A percentile compares a stretch with the other conserved stretches of the same genome.
phyloP scores from a whole-genome alignment of 2,329 filamentous ascomycete species.

The Aspergillus melleus region DNA sequence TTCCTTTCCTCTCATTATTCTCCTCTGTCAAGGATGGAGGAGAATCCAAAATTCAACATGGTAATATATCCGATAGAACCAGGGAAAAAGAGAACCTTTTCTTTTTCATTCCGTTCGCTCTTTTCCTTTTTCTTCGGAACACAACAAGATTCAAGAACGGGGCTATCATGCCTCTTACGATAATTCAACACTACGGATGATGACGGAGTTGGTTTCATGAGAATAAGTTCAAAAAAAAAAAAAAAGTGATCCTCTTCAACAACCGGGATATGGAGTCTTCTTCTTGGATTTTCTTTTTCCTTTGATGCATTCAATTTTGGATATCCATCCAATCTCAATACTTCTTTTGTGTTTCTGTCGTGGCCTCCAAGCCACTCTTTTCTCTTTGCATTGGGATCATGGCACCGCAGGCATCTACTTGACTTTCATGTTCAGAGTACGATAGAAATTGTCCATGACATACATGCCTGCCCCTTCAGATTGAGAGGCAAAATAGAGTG shows the following conservation, averaged over 20 bases:
- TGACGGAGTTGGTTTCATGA: conserved; percentile 25
- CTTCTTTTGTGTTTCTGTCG: not conserved
- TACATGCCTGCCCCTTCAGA: not conserved
- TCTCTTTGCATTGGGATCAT: not conserved
- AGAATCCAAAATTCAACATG: conserved; percentile 20
- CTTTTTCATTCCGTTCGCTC: conserved; percentile 8
- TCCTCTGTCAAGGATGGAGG: conserved; percentile 10
- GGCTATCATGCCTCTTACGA: conserved; percentile 9
- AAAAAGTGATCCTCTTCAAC: conserved; percentile 29
- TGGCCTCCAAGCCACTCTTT: not conserved
- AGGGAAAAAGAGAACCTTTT: not conserved
- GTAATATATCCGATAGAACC: conserved; percentile 16
- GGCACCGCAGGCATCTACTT: not conserved
- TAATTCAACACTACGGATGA: conserved; percentile 26
- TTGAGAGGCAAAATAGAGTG: not conserved
- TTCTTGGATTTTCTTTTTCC: conserved; percentile 1
- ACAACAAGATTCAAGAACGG: conserved; percentile 5
- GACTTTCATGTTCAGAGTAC: not conserved
- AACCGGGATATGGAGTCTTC: conserved; percentile 27
- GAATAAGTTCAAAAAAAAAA: conserved; percentile 13
- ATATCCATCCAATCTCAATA: not conserved
- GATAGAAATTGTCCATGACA: not conserved
- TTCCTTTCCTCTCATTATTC: conserved; percentile 5
- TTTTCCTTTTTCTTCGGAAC: conserved; percentile 6
- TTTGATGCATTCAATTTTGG: conserved; percentile 11